phyloP scores from a whole-genome alignment of 441 rosid genomes.

The Gossypium davidsonii region DNA sequence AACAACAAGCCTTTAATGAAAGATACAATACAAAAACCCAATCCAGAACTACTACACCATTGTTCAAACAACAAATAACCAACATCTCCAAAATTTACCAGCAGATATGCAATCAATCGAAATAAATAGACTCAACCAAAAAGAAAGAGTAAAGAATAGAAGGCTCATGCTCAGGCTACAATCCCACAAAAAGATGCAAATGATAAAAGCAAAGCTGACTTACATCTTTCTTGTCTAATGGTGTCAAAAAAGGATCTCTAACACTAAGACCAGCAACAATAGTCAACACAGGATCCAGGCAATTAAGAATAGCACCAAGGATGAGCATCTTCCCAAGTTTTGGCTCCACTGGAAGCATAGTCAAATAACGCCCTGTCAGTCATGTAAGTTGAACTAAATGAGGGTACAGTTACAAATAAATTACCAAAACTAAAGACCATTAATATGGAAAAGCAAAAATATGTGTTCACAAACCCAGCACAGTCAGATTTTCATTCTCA shows the following conservation, averaged over 20 bases:
- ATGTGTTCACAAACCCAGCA: slow-evolving; percentile 44
- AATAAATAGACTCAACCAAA: background rate
- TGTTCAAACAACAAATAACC: background rate
- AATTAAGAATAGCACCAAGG: slow-evolving; percentile 75
- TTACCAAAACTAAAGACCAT: background rate
- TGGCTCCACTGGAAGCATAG: slow-evolving; percentile 89
- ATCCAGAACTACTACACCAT: background rate
- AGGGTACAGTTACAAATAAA: slow-evolving; percentile 9
- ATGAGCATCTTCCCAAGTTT: slow-evolving; percentile 94
- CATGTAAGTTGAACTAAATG: slow-evolving; percentile 20
- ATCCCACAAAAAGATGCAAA: background rate
- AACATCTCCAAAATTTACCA: background rate
- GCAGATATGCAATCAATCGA: background rate
- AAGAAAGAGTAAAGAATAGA: background rate
- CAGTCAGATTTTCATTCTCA: slow-evolving; percentile 65
- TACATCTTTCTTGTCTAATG: slow-evolving; percentile 87
- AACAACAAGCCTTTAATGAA: background rate
- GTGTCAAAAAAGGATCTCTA: slow-evolving; percentile 87
- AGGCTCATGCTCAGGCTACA: background rate
- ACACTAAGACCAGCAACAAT: slow-evolving; percentile 81
- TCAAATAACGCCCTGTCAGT: slow-evolving; percentile 69
- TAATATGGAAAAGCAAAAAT: slow-evolving; percentile 7
- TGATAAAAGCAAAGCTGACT: slow-evolving; percentile 30
- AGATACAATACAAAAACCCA: background rate
- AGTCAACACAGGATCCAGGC: slow-evolving; percentile 81